Base-by-base conservation (phyloP, 2,329 filamentous ascomycete species). In the Coniochaeta sp. region DNA sequence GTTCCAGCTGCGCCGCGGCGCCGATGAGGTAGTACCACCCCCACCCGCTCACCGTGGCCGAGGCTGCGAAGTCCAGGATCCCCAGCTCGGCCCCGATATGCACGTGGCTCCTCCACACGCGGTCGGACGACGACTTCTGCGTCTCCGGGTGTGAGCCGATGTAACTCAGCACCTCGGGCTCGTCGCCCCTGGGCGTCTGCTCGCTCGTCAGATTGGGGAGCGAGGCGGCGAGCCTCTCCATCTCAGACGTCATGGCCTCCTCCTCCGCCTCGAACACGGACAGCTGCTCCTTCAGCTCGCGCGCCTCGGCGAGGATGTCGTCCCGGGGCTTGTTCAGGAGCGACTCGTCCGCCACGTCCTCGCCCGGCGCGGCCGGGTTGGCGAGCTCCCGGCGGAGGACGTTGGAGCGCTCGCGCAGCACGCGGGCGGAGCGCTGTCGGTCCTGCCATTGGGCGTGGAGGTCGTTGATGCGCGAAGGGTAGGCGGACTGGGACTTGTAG, bases 21-120 rank as follows among this genome's bases (percentile, higher is more conserved):
- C 92, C 89, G n/a, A 89, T 76, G 10, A 99, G 82, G 69, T 91
- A 97, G 72, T 99, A 99, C 89, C 91, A 99, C 1, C 94, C 94
- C 92, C 92, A 99, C 32, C 94, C 94, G 3, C 86, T 89, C 1
- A 89, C 85, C n/a, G 81, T 83, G 2, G 86, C 86, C 5, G 91
- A 90, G 53, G 80, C 85, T 5, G 86, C 76, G 63, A 99, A 96
- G 71, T 99, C 92, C 49, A 99, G 76, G n/a, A 99, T 78, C 30
- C 86, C 85, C n/a, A 99, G 80, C 63, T 91, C 82, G 5, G 83
- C 77, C 27, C 94, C 94, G 59, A 99, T 92, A 58, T 92, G 81
- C 7, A 94, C 87, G 67, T 96, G 91, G 0, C 88, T 92, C 38
- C 82, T 77, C 79, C 79, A 85, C 6, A 79, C 70, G 52, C 72